Evolutionary conservation across 2,329 filamentous ascomycete species (phyloP).

Genomic region (Trichoderma breve): DNA sequence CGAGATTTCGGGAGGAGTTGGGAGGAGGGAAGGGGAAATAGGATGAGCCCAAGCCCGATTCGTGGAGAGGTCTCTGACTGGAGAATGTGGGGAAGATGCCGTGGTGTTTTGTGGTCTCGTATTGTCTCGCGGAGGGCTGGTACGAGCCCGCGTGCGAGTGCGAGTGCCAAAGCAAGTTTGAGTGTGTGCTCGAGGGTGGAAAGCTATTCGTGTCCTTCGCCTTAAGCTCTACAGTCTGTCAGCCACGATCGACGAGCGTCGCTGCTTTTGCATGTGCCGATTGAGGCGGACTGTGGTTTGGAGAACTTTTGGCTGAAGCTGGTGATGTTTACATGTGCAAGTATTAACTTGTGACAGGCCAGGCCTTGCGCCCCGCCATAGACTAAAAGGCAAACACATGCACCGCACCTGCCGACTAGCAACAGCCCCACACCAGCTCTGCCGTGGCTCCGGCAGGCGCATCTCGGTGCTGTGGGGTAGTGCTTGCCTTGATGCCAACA

Average conservation of each 20-base stretch:
- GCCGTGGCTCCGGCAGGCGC: conserved; percentile 13
- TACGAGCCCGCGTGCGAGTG: neutral
- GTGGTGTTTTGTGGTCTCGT: neutral
- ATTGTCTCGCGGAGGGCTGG: neutral
- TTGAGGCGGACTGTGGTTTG: neutral
- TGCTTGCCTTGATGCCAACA: neutral
- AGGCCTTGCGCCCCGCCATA: neutral
- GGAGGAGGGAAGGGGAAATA: neutral
- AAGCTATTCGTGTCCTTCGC: neutral
- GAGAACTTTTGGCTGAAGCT: neutral
- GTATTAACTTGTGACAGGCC: neutral
- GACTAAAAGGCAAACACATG: neutral
- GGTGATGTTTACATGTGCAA: neutral
- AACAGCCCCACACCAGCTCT: neutral
- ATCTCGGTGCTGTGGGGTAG: neutral
- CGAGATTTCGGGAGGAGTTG: conserved; percentile 11
- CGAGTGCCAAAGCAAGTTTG: neutral
- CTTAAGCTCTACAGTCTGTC: neutral
- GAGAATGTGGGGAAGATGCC: conserved; percentile 17
- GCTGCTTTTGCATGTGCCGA: neutral
- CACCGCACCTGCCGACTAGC: neutral
- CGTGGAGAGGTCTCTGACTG: neutral
- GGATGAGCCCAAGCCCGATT: conserved; percentile 1
- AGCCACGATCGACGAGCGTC: neutral
- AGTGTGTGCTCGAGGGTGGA: neutral